A percentile compares a stretch with the other conserved stretches of the same genome.
These are phyloP conservation scores for Nothomitra cinnamomea DNA, from an alignment of 2,329 filamentous ascomycete genomes.

Conservation along the genomic window DNA sequence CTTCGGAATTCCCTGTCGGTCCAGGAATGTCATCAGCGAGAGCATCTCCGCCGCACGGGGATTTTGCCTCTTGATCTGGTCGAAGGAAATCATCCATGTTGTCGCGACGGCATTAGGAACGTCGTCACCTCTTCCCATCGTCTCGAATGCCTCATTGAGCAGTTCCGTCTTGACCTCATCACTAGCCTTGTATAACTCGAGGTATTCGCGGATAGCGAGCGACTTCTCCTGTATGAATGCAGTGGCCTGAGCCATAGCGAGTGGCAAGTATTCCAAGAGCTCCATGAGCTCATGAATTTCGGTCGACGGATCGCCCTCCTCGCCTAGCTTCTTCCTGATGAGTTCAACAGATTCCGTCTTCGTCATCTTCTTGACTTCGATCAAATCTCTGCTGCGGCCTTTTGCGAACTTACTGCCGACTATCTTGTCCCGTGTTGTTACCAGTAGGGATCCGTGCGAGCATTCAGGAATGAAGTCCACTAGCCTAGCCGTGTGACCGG, in stretches of 20 bases:
- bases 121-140: constrained; percentile 16
- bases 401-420: not conserved
- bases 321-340: not conserved
- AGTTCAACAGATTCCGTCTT: not conserved
- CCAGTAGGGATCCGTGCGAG: not conserved
- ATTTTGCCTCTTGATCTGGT: constrained; percentile 17
- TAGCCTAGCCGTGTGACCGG: too few species aligned
- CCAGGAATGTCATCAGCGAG: constrained; percentile 15
- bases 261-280: constrained; percentile 18
- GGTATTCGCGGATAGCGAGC: constrained; percentile 14
- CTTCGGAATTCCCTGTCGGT: constrained; percentile 13
- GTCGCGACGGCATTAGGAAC: constrained; percentile 15
- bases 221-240: constrained; percentile 20
- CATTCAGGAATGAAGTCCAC: not conserved
- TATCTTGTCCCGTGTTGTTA: not conserved
- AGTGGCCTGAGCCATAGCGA: constrained; percentile 21
- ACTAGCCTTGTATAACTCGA: constrained; percentile 15
- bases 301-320: not conserved
- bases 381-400: not conserved
- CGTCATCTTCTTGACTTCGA: not conserved
- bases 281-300: too few species aligned
- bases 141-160: constrained; percentile 19
- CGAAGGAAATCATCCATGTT: constrained; percentile 22
- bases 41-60: constrained; percentile 17
- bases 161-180: constrained; percentile 12